Conservation (phyloP, 1,284 basidiomycete genomes). For the Ceratobasidium sp. region DNA sequence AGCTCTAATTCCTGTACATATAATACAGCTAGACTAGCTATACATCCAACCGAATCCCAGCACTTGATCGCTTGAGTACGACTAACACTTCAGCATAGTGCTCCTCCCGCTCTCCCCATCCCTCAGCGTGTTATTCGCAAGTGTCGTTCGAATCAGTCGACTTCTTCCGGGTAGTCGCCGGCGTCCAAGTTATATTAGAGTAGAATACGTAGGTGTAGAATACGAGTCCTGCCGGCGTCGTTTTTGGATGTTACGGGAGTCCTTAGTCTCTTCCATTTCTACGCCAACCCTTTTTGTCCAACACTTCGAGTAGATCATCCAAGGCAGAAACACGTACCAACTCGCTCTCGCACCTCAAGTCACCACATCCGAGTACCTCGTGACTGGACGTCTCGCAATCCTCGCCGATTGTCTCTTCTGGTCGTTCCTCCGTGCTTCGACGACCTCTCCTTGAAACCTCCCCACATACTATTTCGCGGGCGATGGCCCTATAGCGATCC, state of each 20-base stretch:
- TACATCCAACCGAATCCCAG: too few relatives aligned
- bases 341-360: constrained; percentile 81
- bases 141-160: constrained; percentile 74
- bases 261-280: constrained; percentile 77
- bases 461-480: constrained; percentile 87
- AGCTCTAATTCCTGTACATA: too few relatives aligned
- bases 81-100: too few relatives aligned
- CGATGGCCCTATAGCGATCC: constrained; percentile 81
- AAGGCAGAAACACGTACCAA: constrained; percentile 62
- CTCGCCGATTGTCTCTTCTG: constrained; percentile 80
- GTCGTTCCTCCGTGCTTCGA: constrained; percentile 83
- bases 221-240: constrained; percentile 70
- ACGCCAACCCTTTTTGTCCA: not conserved
- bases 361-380: constrained; percentile 82
- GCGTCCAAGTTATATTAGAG: constrained; percentile 83
- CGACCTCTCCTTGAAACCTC: constrained; percentile 81
- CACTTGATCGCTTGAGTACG: too few relatives aligned
- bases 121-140: constrained; percentile 55
- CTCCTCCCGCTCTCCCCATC: too few relatives aligned
- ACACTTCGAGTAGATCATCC: not conserved
- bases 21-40: too few relatives aligned
- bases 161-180: constrained; percentile 71
- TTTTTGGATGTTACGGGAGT: constrained; percentile 68
- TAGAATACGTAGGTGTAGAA: constrained; percentile 87
- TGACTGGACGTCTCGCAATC: constrained; percentile 81